These are phyloP conservation scores for Microbotryomycetes sp. DNA, from an alignment of 1,284 basidiomycete genomes.

Conservation along the genomic window DNA sequence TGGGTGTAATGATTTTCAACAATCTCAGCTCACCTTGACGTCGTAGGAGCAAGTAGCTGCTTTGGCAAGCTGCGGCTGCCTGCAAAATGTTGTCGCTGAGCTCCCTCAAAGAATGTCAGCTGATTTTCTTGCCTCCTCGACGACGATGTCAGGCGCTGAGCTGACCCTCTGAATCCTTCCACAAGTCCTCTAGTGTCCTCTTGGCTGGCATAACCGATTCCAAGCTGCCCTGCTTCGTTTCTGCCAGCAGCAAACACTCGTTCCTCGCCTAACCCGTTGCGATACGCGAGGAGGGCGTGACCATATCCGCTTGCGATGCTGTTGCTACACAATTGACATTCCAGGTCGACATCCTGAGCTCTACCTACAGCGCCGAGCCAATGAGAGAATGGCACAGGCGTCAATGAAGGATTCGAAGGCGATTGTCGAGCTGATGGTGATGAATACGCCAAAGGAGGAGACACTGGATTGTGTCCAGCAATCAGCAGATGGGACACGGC, in stretches of 20 bases:
- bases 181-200: slow-evolving; percentile 34
- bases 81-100: slow-evolving; percentile 12
- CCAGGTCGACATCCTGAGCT: slow-evolving; percentile 10
- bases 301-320: slow-evolving; percentile 12
- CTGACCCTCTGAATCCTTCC: slow-evolving; percentile 29
- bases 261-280: slow-evolving; percentile 19
- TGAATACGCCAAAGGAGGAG: slow-evolving; percentile 10
- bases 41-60: slow-evolving; percentile 19
- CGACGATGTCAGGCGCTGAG: slow-evolving; percentile 11
- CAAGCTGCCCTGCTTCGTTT: slow-evolving; percentile 35
- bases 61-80: slow-evolving; percentile 8
- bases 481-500: slow-evolving; percentile 27
- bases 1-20: not conserved
- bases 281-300: slow-evolving; percentile 28
- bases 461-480: slow-evolving; percentile 28
- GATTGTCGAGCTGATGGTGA: slow-evolving; percentile 2
- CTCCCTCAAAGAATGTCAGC: not conserved
- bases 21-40: slow-evolving; percentile 4
- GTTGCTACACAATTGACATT: not conserved
- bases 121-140: slow-evolving; percentile 8
- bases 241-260: slow-evolving; percentile 31
- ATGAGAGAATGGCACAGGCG: slow-evolving; percentile 9
- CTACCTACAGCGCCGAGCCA: slow-evolving; percentile 28
- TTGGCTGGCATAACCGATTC: slow-evolving; percentile 32
- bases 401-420: slow-evolving; percentile 19